These are phyloP conservation scores for Elaeis oleifera DNA, from an alignment of 202 grass and related monocot species.

Conservation along the genomic window DNA sequence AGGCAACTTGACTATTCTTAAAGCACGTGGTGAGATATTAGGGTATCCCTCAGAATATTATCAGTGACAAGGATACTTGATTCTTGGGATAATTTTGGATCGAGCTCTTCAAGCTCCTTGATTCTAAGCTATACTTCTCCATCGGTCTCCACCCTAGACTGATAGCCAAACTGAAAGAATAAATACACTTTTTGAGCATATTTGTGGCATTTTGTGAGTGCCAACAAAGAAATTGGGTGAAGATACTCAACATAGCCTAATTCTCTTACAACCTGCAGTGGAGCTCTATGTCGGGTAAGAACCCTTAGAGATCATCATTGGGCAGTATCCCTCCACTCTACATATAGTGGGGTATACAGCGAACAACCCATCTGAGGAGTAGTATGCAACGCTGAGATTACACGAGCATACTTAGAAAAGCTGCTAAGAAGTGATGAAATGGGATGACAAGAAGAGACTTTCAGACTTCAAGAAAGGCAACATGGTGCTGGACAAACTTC, in stretches of 20 bases:
- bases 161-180: not conserved
- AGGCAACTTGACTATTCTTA: no score
- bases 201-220: not conserved
- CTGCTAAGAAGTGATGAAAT: not conserved
- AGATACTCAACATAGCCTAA: not conserved
- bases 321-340: no score
- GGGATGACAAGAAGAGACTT: not conserved
- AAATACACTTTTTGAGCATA: not conserved
- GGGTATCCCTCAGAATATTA: no score
- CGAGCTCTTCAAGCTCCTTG: not conserved
- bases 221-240: not conserved
- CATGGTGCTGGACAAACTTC: not conserved
- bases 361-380: not conserved
- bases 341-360: no score
- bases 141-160: not conserved
- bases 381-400: not conserved
- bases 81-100: not conserved
- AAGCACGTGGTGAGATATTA: no score
- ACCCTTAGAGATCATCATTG: no score
- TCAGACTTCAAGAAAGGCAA: not conserved
- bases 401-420: not conserved
- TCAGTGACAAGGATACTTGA: not conserved
- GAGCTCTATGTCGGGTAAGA: no score
- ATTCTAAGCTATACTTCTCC: no score
- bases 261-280: not conserved